Percentiles rank a stretch among this genome's conserved stretches.
These are phyloP conservation scores for Blastobotrys illinoisensis DNA, from an alignment of 1,139 yeast species.

Conservation along the genomic window DNA sequence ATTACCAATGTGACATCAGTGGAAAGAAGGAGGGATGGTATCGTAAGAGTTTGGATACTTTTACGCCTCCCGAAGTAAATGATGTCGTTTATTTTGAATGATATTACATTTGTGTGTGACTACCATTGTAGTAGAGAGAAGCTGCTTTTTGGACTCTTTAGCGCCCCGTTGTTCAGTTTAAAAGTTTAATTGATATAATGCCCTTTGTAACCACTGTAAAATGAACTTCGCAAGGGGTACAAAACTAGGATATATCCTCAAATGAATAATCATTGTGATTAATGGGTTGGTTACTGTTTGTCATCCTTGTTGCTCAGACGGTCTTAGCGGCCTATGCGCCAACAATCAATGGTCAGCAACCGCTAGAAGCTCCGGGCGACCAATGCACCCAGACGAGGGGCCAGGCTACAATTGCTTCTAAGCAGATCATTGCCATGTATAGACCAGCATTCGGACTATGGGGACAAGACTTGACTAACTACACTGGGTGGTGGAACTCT, in stretches of 20 bases:
- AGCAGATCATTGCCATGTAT: neutral
- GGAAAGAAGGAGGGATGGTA: slow-evolving; percentile 19
- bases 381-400: neutral
- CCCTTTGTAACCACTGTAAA: neutral
- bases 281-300: neutral
- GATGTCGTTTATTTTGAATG: neutral
- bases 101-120: no score
- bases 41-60: neutral
- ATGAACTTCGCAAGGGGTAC: neutral
- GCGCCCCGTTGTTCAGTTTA: neutral
- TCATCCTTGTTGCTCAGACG: neutral
- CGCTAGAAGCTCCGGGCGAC: neutral
- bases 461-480: neutral
- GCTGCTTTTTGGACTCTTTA: neutral
- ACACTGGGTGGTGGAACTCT: neutral
- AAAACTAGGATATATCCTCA: no score
- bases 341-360: neutral
- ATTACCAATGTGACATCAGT: neutral
- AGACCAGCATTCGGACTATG: neutral
- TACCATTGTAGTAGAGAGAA: no score
- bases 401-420: neutral
- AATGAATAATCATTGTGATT: no score
- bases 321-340: neutral
- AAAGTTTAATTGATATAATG: neutral
- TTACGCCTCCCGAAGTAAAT: neutral